These are phyloP conservation scores for Chlorophyllum brunneum DNA, from an alignment of 768 basidiomycete species.

Conservation along the genomic window DNA sequence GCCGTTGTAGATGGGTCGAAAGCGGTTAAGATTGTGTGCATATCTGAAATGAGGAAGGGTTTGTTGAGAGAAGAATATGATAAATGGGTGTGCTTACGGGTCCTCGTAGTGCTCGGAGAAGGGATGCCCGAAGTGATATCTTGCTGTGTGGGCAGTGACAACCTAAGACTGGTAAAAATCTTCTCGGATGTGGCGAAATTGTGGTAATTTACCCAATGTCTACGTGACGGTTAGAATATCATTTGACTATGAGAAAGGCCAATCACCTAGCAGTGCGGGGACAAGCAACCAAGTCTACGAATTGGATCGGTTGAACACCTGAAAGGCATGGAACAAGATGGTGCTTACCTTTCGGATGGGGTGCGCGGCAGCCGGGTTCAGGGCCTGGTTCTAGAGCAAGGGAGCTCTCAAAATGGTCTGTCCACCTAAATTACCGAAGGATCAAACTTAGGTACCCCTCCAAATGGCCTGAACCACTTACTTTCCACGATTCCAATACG, in stretches of 20 bases:
- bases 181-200: not conserved
- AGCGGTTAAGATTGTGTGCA: slow-evolving; percentile 48
- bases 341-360: slow-evolving; percentile 56
- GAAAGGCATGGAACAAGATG: not conserved
- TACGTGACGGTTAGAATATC: slow-evolving; percentile 21
- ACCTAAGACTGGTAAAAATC: slow-evolving; percentile 32
- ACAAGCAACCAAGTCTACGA: slow-evolving; percentile 66
- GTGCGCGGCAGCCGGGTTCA: slow-evolving; percentile 57
- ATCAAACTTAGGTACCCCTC: not conserved
- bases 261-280: slow-evolving; percentile 62
- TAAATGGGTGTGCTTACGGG: slow-evolving; percentile 42
- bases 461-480: slow-evolving; percentile 26
- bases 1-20: slow-evolving; percentile 49
- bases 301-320: slow-evolving; percentile 5
- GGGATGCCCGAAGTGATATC: slow-evolving; percentile 55
- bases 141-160: slow-evolving; percentile 60
- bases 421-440: slow-evolving; percentile 52
- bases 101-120: slow-evolving; percentile 61
- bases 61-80: not conserved
- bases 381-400: slow-evolving; percentile 53
- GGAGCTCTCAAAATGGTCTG: slow-evolving; percentile 60
- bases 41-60: slow-evolving; percentile 35
- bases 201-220: slow-evolving; percentile 54
- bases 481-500: slow-evolving; percentile 73
- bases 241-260: not conserved